Evolutionary conservation across 805 yeast genomes (phyloP).

Genomic region (Kluyveromyces lactis): DNA sequence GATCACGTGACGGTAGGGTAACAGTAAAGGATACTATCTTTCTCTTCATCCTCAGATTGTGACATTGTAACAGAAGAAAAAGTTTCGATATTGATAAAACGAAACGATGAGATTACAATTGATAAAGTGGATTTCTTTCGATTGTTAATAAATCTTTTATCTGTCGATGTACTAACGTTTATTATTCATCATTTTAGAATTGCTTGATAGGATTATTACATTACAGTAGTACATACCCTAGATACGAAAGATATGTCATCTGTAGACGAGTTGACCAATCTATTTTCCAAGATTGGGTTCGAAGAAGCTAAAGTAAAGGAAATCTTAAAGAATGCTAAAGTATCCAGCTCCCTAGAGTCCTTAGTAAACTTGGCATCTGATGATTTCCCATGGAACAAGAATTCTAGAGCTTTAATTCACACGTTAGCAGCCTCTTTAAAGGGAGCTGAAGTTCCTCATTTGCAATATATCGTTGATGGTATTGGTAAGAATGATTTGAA

Average conservation of each 20-base stretch:
- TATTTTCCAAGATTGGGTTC: conserved; percentile 46
- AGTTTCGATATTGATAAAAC: no score
- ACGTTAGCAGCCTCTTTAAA: conserved; percentile 68
- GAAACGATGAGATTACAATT: no score
- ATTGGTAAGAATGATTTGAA: conserved; percentile 57
- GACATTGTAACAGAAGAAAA: no score
- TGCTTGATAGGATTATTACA: no score
- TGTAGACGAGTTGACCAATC: conserved; percentile 30
- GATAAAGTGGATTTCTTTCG: no score
- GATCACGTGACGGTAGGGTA: no score
- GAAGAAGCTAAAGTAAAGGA: conserved; percentile 71
- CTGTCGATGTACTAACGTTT: no score
- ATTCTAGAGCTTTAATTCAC: conserved; percentile 60
- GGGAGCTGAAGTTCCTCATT: conserved; percentile 39
- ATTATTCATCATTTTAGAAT: no score
- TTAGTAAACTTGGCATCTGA: conserved; percentile 40
- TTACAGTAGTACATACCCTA: no score
- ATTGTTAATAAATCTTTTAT: no score
- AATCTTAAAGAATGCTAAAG: conserved; percentile 78
- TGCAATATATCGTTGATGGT: conserved; percentile 48
- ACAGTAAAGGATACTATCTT: no score
- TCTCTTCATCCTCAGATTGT: no score
- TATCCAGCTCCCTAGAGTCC: conserved; percentile 56
- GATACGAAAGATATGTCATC: conserved; percentile 16
- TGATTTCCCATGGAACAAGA: conserved; percentile 41